These are phyloP conservation scores for Protomyces inouyei DNA, from an alignment of 1,139 yeast genomes.

Conservation along the genomic window DNA sequence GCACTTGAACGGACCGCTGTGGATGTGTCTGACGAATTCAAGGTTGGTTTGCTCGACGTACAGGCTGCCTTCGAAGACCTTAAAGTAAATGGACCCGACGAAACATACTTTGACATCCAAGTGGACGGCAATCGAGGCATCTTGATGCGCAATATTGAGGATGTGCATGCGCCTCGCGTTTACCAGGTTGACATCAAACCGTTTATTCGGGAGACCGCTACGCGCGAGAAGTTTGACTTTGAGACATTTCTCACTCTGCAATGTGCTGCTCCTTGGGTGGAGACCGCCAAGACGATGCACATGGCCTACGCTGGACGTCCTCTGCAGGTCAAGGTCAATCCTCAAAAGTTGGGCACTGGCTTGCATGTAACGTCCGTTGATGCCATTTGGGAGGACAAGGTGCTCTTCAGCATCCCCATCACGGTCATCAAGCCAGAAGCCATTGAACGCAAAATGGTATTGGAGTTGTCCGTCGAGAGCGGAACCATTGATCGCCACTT, in stretches of 20 bases:
- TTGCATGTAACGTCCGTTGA: slow-evolving; percentile 21
- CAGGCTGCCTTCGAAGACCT: slow-evolving; percentile 27
- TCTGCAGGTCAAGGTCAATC: slow-evolving; percentile 27
- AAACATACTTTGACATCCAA: slow-evolving; percentile 23
- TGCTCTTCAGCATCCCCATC: slow-evolving; percentile 28
- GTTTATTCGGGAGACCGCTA: slow-evolving; percentile 16
- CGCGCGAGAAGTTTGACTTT: slow-evolving; percentile 20
- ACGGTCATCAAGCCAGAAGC: slow-evolving; percentile 27
- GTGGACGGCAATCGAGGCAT: slow-evolving; percentile 27
- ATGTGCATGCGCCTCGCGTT: slow-evolving; percentile 8
- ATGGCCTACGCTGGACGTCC: slow-evolving; percentile 27
- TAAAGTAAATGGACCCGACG: slow-evolving; percentile 1
- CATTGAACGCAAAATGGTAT: slow-evolving; percentile 2
- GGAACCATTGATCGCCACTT: slow-evolving; percentile 28
- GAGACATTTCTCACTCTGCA: slow-evolving; percentile 19
- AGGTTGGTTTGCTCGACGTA: slow-evolving; percentile 29
- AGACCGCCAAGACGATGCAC: slow-evolving; percentile 23
- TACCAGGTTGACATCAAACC: slow-evolving; percentile 26
- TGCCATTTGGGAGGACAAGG: slow-evolving; percentile 8
- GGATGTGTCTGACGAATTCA: slow-evolving; percentile 26
- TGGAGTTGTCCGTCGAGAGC: slow-evolving; percentile 17
- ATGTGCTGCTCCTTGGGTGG: slow-evolving; percentile 26
- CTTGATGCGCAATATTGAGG: slow-evolving; percentile 23
- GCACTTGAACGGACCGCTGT: slow-evolving; percentile 25
- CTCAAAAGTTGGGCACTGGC: slow-evolving; percentile 23